Evolutionary conservation across 2,329 filamentous ascomycete genomes (phyloP).

Genomic region (Cercospora beticola): DNA sequence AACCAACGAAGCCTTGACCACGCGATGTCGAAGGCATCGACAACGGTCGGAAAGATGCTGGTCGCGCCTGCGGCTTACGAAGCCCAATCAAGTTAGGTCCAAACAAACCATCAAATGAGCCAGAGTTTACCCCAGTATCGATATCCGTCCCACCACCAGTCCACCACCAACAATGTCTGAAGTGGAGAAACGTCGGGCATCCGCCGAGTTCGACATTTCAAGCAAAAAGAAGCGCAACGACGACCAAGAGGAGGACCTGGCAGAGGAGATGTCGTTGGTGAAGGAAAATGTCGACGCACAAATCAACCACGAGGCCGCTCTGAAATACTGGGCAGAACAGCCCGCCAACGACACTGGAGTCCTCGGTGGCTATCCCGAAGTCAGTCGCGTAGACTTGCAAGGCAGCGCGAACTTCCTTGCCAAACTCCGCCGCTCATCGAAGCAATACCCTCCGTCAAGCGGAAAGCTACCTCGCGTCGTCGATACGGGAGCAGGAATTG

Average conservation of each 20-base stretch:
- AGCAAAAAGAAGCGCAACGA: constrained; percentile 13
- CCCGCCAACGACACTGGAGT: constrained; percentile 66
- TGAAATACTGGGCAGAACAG: constrained; percentile 55
- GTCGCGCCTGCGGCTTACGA: background rate
- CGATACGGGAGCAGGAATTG: constrained; percentile 71
- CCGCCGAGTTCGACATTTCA: constrained; percentile 9
- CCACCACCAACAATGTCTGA: constrained; percentile 12
- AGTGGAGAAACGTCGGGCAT: constrained; percentile 19
- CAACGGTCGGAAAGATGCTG: background rate
- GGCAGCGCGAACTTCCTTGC: constrained; percentile 68
- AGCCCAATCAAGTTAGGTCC: background rate
- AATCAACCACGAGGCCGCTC: constrained; percentile 46
- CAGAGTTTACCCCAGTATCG: background rate
- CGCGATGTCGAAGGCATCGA: background rate
- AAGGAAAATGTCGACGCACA: constrained; percentile 29
- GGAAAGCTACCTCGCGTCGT: constrained; percentile 46
- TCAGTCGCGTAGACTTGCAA: constrained; percentile 69
- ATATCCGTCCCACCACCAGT: background rate
- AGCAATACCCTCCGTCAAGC: constrained; percentile 26
- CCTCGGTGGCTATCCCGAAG: constrained; percentile 71
- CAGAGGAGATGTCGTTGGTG: constrained; percentile 13
- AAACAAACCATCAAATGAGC: background rate
- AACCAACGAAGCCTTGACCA: background rate
- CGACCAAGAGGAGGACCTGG: constrained; percentile 8
- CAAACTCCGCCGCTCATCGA: constrained; percentile 56